Percentiles rank a stretch among this genome's conserved stretches.
phyloP scores from a whole-genome alignment of 345 rosid genomes.

The Arabidopsis suecica region DNA sequence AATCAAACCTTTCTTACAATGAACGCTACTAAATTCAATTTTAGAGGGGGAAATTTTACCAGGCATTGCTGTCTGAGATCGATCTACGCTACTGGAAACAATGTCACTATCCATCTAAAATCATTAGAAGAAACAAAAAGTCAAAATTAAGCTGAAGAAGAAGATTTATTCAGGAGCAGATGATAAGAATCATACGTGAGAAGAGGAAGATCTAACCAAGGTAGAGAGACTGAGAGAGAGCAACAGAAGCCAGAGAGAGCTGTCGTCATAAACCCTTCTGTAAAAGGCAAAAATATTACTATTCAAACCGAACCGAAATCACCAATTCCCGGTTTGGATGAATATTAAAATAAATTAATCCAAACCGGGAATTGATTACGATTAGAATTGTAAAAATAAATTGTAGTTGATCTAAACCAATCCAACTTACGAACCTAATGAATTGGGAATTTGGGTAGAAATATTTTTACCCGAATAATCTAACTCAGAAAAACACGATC shows the following conservation, averaged over 20 bases:
- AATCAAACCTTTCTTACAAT: neutral
- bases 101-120: conserved; percentile 31
- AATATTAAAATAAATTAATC: too few species aligned
- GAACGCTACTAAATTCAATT: too few species aligned
- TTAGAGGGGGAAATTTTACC: conserved; percentile 4
- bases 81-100: conserved; percentile 40
- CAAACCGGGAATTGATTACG: too few species aligned
- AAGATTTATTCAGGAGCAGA: conserved; percentile 7
- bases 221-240: neutral
- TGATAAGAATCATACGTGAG: conserved; percentile 3
- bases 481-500: too few species aligned
- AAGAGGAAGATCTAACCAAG: conserved; percentile 16
- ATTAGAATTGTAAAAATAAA: too few species aligned
- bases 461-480: too few species aligned
- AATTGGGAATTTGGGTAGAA: too few species aligned
- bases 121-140: neutral
- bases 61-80: conserved; percentile 23
- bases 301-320: neutral
- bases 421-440: too few species aligned
- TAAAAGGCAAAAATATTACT: neutral
- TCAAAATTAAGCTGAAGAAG: neutral
- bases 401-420: too few species aligned
- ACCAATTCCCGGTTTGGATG: neutral
- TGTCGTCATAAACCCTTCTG: conserved; percentile 4
- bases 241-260: neutral